Conservation (phyloP, 1,139 yeast genomes). For the Wickerhamiella pararugosa region DNA sequence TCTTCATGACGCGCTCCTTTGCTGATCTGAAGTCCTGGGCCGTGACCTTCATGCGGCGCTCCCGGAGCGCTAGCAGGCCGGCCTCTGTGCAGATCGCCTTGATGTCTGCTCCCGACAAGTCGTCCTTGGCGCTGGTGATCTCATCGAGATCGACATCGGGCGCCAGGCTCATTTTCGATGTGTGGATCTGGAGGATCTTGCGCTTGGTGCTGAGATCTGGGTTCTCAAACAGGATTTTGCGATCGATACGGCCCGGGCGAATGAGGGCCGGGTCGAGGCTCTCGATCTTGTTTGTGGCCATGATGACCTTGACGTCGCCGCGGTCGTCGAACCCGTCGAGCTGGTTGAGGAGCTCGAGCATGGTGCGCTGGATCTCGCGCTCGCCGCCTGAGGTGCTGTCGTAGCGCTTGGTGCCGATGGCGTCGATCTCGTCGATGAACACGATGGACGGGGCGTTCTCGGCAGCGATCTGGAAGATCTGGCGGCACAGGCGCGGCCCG, state of each 20-base stretch:
- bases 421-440: conserved; percentile 97
- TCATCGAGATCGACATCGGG: conserved; percentile 83
- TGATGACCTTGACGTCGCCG: conserved; percentile 95
- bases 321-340: conserved; percentile 97
- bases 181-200: conserved; percentile 85
- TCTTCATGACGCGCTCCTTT: conserved; percentile 91
- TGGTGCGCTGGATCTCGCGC: conserved; percentile 94
- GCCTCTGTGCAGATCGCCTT: conserved; percentile 98
- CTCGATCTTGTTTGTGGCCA: conserved; percentile 98
- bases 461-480: conserved; percentile 90
- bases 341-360: conserved; percentile 93
- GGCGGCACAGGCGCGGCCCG: conserved; percentile 91
- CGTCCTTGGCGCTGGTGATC: conserved; percentile 84
- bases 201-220: conserved; percentile 89
- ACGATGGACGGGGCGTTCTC: conserved; percentile 97
- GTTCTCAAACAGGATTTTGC: conserved; percentile 90
- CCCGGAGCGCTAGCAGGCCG: conserved; percentile 88
- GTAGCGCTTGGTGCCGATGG: conserved; percentile 94
- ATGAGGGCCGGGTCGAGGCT: conserved; percentile 93
- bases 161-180: conserved; percentile 84
- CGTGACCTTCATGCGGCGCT: conserved; percentile 95
- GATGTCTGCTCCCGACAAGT: conserved; percentile 93
- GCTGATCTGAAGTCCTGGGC: conserved; percentile 92
- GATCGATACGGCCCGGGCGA: conserved; percentile 97
- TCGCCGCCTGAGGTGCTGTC: conserved; percentile 96